Evolutionary conservation across 345 rosid species (phyloP).

Genomic region (Hibiscus tridactylites): DNA sequence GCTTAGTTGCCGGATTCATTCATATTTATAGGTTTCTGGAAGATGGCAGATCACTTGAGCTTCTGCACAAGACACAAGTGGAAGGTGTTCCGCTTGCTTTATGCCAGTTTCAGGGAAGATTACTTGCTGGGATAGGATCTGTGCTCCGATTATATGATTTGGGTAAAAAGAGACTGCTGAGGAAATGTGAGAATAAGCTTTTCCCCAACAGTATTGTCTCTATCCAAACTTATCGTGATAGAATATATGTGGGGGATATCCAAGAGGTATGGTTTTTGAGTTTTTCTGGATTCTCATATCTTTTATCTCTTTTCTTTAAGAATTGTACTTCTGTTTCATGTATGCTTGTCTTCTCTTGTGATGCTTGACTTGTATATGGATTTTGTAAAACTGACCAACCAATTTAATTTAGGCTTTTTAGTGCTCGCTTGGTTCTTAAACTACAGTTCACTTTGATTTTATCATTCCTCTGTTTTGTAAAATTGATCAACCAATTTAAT

Average conservation of each 20-base stretch:
- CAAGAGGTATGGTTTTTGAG: constrained; percentile 61
- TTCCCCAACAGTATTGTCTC: constrained; percentile 79
- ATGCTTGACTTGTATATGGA: background rate
- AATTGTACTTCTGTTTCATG: background rate
- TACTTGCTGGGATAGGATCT: constrained; percentile 84
- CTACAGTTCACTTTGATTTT: no score
- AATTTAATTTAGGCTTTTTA: background rate
- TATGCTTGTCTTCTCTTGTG: background rate
- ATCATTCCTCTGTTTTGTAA: background rate
- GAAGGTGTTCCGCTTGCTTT: constrained; percentile 89
- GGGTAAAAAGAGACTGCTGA: constrained; percentile 84
- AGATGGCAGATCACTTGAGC: constrained; percentile 78
- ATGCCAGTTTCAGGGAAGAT: constrained; percentile 93
- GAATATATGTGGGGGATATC: constrained; percentile 90
- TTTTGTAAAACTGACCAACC: background rate
- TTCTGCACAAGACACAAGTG: constrained; percentile 91
- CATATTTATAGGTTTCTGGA: constrained; percentile 89
- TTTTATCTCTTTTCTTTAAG: background rate
- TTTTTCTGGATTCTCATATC: background rate
- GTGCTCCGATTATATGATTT: constrained; percentile 85
- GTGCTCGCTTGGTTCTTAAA: no score
- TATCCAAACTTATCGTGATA: constrained; percentile 82
- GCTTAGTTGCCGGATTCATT: constrained; percentile 61
- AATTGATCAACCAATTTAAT: background rate
- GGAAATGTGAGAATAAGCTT: constrained; percentile 93